These are phyloP conservation scores for Triglochin maritima DNA, from an alignment of 106 monocot species.

Conservation along the genomic window DNA sequence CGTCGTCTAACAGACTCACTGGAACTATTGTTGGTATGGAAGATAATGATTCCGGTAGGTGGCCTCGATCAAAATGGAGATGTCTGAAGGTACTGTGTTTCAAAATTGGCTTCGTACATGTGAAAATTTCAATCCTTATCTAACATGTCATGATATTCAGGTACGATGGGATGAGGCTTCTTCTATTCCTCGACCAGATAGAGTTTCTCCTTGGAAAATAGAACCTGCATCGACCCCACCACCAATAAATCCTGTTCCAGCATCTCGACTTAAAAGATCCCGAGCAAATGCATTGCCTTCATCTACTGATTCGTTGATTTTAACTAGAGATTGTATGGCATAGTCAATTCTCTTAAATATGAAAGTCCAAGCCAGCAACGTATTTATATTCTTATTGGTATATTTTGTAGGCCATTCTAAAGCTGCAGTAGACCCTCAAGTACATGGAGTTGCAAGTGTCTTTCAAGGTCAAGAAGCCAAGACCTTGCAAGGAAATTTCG, in stretches of 20 bases:
- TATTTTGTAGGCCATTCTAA: slow-evolving; percentile 4
- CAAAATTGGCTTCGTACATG: neutral
- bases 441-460: slow-evolving; percentile 1
- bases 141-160: slow-evolving; percentile 15
- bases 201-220: slow-evolving; percentile 91
- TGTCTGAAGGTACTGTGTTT: slow-evolving; percentile 55
- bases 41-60: slow-evolving; percentile 53
- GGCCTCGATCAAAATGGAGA: slow-evolving; percentile 88
- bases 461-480: slow-evolving; percentile 14
- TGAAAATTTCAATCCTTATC: neutral
- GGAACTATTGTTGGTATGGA: slow-evolving; percentile 73
- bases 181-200: slow-evolving; percentile 70
- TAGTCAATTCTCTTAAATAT: neutral
- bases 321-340: slow-evolving; percentile 51
- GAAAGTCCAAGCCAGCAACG: neutral
- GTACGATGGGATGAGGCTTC: slow-evolving; percentile 91
- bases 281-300: slow-evolving; percentile 33
- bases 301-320: slow-evolving; percentile 58
- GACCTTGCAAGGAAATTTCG: slow-evolving; percentile 1
- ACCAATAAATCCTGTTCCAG: slow-evolving; percentile 45
- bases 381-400: neutral
- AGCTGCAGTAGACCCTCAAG: slow-evolving; percentile 6
- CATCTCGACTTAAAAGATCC: slow-evolving; percentile 57
- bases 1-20: slow-evolving; percentile 39
- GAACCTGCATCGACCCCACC: slow-evolving; percentile 69